These are phyloP conservation scores for Catenaria anguillulae DNA, from an alignment of 371 early-diverging fungal species.

Conservation along the genomic window DNA sequence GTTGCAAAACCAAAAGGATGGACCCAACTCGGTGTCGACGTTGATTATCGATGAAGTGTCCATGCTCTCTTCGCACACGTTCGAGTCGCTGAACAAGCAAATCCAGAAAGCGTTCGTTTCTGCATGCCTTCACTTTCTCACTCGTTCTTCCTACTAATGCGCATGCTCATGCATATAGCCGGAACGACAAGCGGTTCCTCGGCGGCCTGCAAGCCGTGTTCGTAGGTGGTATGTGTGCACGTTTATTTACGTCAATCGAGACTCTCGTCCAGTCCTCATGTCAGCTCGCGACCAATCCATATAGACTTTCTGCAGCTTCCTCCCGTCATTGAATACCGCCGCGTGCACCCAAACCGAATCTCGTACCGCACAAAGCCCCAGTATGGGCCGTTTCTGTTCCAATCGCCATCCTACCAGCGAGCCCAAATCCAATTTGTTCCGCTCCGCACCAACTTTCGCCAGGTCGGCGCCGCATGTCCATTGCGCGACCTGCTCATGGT, in stretches of 20 bases:
- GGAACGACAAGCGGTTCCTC: not conserved
- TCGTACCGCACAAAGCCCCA: no score
- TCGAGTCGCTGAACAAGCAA: not conserved
- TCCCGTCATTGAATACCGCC: not conserved
- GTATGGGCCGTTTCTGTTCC: no score
- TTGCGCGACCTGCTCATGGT: no score
- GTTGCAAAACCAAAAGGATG: not conserved
- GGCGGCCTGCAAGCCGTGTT: not conserved
- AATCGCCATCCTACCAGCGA: no score
- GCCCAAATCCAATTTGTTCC: not conserved
- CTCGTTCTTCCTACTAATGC: no score
- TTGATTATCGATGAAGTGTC: not conserved
- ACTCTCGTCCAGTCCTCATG: no score
- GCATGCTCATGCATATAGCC: no score
- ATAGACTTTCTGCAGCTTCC: constrained; percentile 1
- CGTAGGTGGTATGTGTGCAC: not conserved
- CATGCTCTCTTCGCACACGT: not conserved
- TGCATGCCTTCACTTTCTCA: not conserved
- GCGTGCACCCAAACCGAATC: not conserved
- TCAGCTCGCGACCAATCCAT: no score
- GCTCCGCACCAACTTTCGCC: not conserved
- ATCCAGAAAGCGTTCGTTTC: not conserved
- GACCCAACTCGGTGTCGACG: not conserved
- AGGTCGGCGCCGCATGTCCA: not conserved
- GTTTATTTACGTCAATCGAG: no score